Conservation (phyloP, 768 basidiomycete genomes). For the Gymnopilus dilepis region DNA sequence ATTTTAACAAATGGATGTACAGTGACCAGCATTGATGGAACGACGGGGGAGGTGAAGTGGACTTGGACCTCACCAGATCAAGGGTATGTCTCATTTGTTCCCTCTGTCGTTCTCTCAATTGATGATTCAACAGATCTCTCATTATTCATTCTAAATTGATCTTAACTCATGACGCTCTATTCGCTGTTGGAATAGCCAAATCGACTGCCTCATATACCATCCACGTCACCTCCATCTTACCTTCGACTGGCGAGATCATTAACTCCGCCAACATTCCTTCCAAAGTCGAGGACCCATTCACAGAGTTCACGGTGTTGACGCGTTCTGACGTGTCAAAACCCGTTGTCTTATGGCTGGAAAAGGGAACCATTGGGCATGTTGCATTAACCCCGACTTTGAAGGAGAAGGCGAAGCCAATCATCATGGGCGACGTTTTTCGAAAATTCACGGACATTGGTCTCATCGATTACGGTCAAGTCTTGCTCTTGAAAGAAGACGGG, state of each 20-base stretch:
- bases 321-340: constrained; percentile 29
- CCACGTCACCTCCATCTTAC: constrained; percentile 65
- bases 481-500: constrained; percentile 63
- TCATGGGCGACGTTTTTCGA: constrained; percentile 52
- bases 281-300: constrained; percentile 38
- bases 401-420: constrained; percentile 48
- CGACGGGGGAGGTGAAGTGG: constrained; percentile 67
- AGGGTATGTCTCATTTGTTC: constrained; percentile 48
- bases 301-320: constrained; percentile 36
- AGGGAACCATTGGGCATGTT: constrained; percentile 53
- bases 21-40: constrained; percentile 54
- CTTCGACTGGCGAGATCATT: constrained; percentile 57
- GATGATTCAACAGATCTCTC: constrained; percentile 51
- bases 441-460: constrained; percentile 68
- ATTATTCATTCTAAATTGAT: constrained; percentile 69
- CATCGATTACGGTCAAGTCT: constrained; percentile 56
- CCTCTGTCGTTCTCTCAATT: neutral
- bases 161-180: constrained; percentile 57
- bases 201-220: constrained; percentile 63
- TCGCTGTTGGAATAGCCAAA: constrained; percentile 57
- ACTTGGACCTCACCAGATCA: constrained; percentile 73
- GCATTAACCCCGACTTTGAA: constrained; percentile 57
- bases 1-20: constrained; percentile 66
- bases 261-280: constrained; percentile 60
- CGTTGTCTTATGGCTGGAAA: constrained; percentile 60